Conservation (phyloP, 306 rosid species). For the Senna tora region DNA sequence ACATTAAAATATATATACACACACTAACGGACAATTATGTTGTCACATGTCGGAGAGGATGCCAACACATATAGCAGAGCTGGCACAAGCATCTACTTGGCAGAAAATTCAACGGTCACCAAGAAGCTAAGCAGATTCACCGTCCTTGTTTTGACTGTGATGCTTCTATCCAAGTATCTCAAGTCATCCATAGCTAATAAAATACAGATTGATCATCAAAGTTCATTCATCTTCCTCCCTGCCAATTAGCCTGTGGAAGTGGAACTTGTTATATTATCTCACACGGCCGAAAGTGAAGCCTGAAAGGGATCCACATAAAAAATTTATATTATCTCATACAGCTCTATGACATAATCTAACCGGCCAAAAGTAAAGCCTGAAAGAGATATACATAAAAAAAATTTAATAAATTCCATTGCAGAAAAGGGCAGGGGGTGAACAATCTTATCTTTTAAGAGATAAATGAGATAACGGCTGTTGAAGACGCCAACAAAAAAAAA, state of each 20-base stretch:
- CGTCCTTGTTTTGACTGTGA: conserved; percentile 1
- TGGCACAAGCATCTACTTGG: too few relatives aligned
- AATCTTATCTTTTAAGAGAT: too few relatives aligned
- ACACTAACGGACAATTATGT: too few relatives aligned
- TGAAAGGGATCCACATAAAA: not conserved
- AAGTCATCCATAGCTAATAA: conserved; percentile 1
- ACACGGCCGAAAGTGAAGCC: not conserved
- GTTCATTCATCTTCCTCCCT: conserved; percentile 14
- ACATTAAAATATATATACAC: too few relatives aligned
- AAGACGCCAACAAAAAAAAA: not conserved
- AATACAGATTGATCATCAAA: not conserved
- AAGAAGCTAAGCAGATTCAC: not conserved
- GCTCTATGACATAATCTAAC: not conserved
- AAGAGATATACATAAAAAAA: not conserved
- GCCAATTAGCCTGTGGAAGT: not conserved
- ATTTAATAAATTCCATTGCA: not conserved
- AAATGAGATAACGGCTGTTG: not conserved
- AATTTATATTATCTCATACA: not conserved
- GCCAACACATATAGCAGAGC: too few relatives aligned
- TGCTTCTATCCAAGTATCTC: not conserved
- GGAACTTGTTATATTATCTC: not conserved
- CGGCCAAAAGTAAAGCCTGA: conserved; percentile 8
- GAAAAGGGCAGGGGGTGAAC: not conserved
- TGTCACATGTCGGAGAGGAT: too few relatives aligned
- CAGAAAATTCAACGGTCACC: not conserved